Evolutionary conservation across 768 basidiomycete species (phyloP).

Genomic region (Heimioporus sp.): DNA sequence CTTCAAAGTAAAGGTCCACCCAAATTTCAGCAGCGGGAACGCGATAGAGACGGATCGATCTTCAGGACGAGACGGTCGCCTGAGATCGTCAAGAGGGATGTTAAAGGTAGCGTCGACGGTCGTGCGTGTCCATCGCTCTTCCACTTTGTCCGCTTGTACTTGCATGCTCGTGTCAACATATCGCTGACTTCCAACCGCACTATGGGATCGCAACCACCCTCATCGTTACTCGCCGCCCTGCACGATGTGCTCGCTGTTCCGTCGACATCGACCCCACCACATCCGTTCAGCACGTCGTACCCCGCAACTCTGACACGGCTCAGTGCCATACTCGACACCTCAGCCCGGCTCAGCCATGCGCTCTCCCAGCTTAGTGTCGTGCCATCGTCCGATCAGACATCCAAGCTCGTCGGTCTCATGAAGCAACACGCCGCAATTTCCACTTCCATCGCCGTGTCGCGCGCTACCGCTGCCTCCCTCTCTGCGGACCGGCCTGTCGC

Average conservation of each 20-base stretch:
- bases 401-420: slow-evolving; percentile 66
- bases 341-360: slow-evolving; percentile 53
- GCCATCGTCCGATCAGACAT: slow-evolving; percentile 51
- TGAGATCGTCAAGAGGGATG: too few relatives aligned
- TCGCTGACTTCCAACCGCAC: too few relatives aligned
- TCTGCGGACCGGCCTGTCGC: slow-evolving; percentile 15
- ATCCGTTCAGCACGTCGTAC: slow-evolving; percentile 27
- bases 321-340: slow-evolving; percentile 49
- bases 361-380: slow-evolving; percentile 44
- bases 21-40: slow-evolving; percentile 9
- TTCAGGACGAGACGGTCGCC: too few relatives aligned
- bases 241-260: slow-evolving; percentile 26
- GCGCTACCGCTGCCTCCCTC: slow-evolving; percentile 20
- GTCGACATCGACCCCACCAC: slow-evolving; percentile 11
- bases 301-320: slow-evolving; percentile 33
- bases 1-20: slow-evolving; percentile 17
- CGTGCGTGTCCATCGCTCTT: slow-evolving; percentile 16
- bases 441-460: slow-evolving; percentile 26
- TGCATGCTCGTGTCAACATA: not conserved
- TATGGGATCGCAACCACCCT: slow-evolving; percentile 13
- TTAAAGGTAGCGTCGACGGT: slow-evolving; percentile 10
- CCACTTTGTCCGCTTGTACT: slow-evolving; percentile 3
- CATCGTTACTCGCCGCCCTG: slow-evolving; percentile 25
- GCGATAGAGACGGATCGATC: slow-evolving; percentile 2
- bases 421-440: slow-evolving; percentile 56